Conservation (phyloP, 129 eudicot genomes). For the Artemisia tridentata region DNA sequence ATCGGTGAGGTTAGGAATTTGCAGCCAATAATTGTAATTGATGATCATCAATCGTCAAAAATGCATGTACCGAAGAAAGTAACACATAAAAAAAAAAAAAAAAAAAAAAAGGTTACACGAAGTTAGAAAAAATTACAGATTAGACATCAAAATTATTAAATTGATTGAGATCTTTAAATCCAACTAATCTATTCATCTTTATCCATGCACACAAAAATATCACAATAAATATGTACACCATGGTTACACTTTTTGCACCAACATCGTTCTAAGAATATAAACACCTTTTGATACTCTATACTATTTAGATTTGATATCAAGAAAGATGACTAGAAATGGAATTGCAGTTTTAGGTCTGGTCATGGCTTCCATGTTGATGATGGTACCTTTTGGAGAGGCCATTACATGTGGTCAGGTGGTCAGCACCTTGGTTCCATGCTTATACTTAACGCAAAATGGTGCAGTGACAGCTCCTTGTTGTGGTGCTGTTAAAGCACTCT, state of each 20-base stretch:
- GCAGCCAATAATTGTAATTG: no score
- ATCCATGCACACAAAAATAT: no score
- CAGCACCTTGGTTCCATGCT: conserved; percentile 12
- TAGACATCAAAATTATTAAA: no score
- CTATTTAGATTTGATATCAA: background rate
- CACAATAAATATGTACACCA: background rate
- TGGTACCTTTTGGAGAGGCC: conserved; percentile 12
- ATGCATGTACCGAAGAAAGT: no score
- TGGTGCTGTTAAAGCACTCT: conserved; percentile 28
- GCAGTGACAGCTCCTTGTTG: conserved; percentile 34
- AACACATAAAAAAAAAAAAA: no score
- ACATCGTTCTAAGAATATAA: background rate
- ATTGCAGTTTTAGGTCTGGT: conserved; percentile 1
- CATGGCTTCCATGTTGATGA: conserved; percentile 14
- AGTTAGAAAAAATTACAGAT: background rate
- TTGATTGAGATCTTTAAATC: background rate
- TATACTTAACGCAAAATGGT: conserved; percentile 14
- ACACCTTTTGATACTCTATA: no score
- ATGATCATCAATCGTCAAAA: no score
- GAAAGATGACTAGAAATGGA: conserved; percentile 3
- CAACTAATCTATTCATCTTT: background rate
- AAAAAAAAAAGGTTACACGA: no score
- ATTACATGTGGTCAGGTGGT: conserved; percentile 21
- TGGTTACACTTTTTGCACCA: background rate
- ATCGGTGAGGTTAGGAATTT: no score